Evolutionary conservation across 2,329 filamentous ascomycete genomes (phyloP).

Genomic region (Pseudogymnoascus sp.): DNA sequence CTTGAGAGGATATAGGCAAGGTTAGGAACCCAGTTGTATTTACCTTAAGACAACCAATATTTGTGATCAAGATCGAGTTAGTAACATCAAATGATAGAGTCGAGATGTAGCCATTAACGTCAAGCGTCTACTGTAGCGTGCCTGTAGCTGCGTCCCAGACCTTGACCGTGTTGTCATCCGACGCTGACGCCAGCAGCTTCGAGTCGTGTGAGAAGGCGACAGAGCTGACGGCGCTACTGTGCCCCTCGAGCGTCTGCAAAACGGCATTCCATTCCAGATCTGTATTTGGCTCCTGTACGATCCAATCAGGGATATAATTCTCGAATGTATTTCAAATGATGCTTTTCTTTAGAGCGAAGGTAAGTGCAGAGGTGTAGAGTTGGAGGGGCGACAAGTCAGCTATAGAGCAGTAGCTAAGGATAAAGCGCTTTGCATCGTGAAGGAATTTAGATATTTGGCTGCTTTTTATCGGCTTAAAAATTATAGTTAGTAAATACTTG

Average conservation of each 20-base stretch:
- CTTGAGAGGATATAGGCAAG: constrained; percentile 14
- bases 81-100: constrained; percentile 16
- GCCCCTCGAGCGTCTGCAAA: constrained; percentile 11
- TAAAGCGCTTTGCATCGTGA: constrained; percentile 15
- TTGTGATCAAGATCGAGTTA: constrained; percentile 15
- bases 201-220: too few species aligned
- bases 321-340: constrained; percentile 19
- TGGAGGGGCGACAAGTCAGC: constrained; percentile 26
- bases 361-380: constrained; percentile 26
- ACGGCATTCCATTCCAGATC: constrained; percentile 9
- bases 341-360: constrained; percentile 26
- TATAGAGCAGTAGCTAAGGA: constrained; percentile 10
- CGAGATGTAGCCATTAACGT: constrained; percentile 15
- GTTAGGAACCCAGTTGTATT: constrained; percentile 9
- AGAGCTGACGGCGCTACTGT: too few species aligned
- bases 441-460: constrained; percentile 5
- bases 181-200: too few species aligned
- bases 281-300: constrained; percentile 9
- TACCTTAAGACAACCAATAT: constrained; percentile 14
- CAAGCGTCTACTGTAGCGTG: constrained; percentile 14
- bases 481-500: background rate
- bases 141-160: background rate
- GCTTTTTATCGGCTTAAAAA: background rate
- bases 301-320: constrained; percentile 10
- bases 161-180: constrained; percentile 8